A percentile compares a stretch with the other conserved stretches of the same genome.
Conservation (phyloP, 2,329 filamentous ascomycete genomes). For the Periconia sp. region DNA sequence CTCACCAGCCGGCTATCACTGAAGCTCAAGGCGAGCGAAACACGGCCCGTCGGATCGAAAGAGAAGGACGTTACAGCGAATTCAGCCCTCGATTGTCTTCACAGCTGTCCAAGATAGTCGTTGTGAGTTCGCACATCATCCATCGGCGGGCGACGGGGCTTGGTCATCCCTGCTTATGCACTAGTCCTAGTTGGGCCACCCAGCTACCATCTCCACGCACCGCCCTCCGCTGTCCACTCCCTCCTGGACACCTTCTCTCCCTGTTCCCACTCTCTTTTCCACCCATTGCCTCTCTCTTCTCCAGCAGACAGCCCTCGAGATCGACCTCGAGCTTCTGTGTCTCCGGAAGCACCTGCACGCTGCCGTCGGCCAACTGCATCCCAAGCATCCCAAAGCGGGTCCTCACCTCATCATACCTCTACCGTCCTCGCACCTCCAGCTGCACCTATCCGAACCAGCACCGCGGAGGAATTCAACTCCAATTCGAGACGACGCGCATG, state of each 20-base stretch:
- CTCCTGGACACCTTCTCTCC: constrained; percentile 3
- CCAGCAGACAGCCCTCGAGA: not conserved
- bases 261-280: constrained; percentile 8
- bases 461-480: constrained; percentile 1
- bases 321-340: not conserved
- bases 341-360: constrained; percentile 11
- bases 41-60: no score
- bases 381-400: constrained; percentile 23
- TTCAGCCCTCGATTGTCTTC: no score
- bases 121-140: constrained; percentile 3
- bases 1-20: no score
- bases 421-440: constrained; percentile 8
- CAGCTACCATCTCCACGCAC: constrained; percentile 17
- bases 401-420: constrained; percentile 12
- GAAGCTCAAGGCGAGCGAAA: no score
- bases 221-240: constrained; percentile 16
- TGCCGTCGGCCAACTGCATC: constrained; percentile 22
- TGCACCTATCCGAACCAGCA: no score
- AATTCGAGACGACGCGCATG: no score
- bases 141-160: constrained; percentile 8
- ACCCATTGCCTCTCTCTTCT: constrained; percentile 1
- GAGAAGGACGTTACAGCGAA: no score
- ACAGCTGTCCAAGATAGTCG: no score
- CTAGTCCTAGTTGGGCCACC: constrained; percentile 8
- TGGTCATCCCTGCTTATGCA: not conserved